Evolutionary conservation across 805 yeast genomes (phyloP), one percentile per base, ranked within the genome.

Genomic region (Yarrowia sp.): DNA sequence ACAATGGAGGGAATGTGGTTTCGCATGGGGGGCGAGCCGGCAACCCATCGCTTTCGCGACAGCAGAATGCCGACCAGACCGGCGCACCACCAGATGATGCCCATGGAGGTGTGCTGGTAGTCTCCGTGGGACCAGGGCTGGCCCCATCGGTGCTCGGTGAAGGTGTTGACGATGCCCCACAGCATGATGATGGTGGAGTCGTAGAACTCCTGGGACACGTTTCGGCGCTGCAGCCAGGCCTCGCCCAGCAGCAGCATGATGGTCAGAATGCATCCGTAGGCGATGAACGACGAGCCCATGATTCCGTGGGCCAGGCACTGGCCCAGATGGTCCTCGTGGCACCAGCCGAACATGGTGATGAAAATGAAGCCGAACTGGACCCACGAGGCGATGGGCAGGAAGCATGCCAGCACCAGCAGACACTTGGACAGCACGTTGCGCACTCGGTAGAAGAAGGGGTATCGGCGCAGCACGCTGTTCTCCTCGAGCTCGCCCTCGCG

Each of bases 101-200:
- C 98, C 97, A 93, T 90, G 19, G 94, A 83, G 0, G 98, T 92
- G 73, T 92, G 97, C 76, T 92, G 97, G 72, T 87, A 90, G 73
- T 91, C 97, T 9, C 96, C 94, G 78, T 88, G 96, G 42, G 83
- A 80, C 98, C 98, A 93, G 8, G 78, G 83, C 71, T 91, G 94
- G 36, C 96, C 96, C 97, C 97, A 93, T 65, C 97, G 77, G 73
- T 93, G 98, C 74, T 93, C 98, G 1, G 98, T 93, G 74, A 93
- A 93, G 0, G 97, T 91, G 72, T 93, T 93, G 63, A 93, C 87
- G 32, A 91, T 84, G 6, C 98, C 98, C 96, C 97, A 93, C 10
- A 80, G 72, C 61, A 90, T 86, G 84, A 93, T 90, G 38, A 90
- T 81, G 41, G 80, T 66, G 36, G 92, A 85, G 73, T 93, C 98